Base-by-base conservation (phyloP, 1,284 basidiomycete genomes). In the Rhodotorula sp. region DNA sequence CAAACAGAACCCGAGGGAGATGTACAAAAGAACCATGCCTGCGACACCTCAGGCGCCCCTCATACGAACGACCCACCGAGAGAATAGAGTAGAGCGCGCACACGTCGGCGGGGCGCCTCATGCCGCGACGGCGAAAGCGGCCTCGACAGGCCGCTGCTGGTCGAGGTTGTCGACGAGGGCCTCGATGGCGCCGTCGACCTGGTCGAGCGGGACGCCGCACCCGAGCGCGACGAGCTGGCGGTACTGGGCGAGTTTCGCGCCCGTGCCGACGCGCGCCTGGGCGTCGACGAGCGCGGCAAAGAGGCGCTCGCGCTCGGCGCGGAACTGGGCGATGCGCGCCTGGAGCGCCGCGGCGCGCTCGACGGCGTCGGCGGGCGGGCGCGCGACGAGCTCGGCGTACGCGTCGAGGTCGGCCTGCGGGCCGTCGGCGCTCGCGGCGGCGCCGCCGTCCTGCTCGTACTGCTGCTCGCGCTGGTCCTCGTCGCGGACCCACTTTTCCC, bases 401-500 rank as follows among this genome's bases (percentile, higher is more conserved):
- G 82, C 81, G 52, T 81, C 80, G 27, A 65, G 63, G 42, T 79
- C 78, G 52, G 74, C 60, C 54, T 72, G 70, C 49, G 61, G 62
- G 2, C 64, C 58, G n/a, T 57, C 69, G n/a, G 63, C 23, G 4
- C 17, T 13, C 25, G 53, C 55, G 14, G 10, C 41, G 25, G 46
- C 71, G 13, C 63, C 60, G 23, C 63, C 62, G 13, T 49, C 58
- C 49, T 58, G 55, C n/a, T 68, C 74, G 65, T 72, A 88, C 3
- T 80, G 81, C 70, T 84, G 86, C 81, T 94, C 92, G 42, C 93
- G 86, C 53, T 84, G 84, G 79, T 91, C 89, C 81, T 97, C 91
- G 70, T 90, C 90, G 75, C 88, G 87, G n/a, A 91, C 82, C 92
- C 94, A 97, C 78, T 90, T 90, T 79, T 94, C 91, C 88, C 90